These are phyloP conservation scores for Hypomyces perniciosus DNA, from an alignment of 2,329 filamentous ascomycete genomes.

Conservation along the genomic window DNA sequence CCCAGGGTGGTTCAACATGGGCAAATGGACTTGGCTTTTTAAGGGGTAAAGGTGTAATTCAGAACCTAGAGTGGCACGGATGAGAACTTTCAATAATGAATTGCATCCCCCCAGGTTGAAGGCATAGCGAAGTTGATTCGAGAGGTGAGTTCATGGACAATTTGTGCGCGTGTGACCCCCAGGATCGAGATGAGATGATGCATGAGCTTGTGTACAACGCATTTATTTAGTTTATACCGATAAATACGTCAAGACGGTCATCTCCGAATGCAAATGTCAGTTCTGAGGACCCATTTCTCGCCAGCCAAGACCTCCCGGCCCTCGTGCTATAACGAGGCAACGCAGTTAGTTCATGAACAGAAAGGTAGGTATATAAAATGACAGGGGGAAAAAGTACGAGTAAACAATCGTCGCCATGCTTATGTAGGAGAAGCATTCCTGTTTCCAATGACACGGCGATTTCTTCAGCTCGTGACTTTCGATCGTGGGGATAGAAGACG, in stretches of 20 bases:
- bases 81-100: neutral
- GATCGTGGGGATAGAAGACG: slow-evolving; percentile 76
- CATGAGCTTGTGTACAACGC: no score
- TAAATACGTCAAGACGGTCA: slow-evolving; percentile 21
- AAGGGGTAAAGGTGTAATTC: no score
- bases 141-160: no score
- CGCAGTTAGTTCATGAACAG: slow-evolving; percentile 20
- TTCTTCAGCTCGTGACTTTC: slow-evolving; percentile 52
- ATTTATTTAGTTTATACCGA: no score
- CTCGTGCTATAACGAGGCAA: slow-evolving; percentile 55
- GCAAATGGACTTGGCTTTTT: no score
- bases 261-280: slow-evolving; percentile 66
- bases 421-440: slow-evolving; percentile 82
- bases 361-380: slow-evolving; percentile 10
- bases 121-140: no score
- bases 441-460: slow-evolving; percentile 69
- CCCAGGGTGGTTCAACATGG: no score
- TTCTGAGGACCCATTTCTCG: slow-evolving; percentile 88
- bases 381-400: slow-evolving; percentile 43
- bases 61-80: no score
- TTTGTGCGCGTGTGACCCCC: no score
- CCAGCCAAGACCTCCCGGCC: slow-evolving; percentile 71
- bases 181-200: no score
- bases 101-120: no score
- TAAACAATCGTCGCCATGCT: slow-evolving; percentile 84